These are phyloP conservation scores for Phaffia australis DNA, from an alignment of 768 basidiomycete genomes.

Conservation along the genomic window DNA sequence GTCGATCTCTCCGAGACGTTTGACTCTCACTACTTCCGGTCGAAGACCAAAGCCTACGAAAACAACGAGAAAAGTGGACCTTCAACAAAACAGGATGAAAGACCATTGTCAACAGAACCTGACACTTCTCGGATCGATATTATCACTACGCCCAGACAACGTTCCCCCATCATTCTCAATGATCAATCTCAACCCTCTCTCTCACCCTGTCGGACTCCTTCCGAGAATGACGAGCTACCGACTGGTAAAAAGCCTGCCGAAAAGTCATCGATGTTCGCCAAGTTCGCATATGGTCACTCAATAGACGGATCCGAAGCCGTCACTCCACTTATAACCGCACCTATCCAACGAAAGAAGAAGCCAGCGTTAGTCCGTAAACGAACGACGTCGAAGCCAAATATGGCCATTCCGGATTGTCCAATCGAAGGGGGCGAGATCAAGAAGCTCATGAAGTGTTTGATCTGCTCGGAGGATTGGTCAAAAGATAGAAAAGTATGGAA, in stretches of 20 bases:
- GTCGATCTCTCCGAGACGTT: too few relatives aligned
- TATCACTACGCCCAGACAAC: too few relatives aligned
- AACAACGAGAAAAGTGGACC: too few relatives aligned
- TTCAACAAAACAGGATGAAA: too few relatives aligned
- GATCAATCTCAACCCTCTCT: neutral
- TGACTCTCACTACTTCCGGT: too few relatives aligned
- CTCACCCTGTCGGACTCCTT: slow-evolving; percentile 9
- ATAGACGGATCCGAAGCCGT: too few relatives aligned
- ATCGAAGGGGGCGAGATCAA: slow-evolving; percentile 4
- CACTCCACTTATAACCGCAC: neutral
- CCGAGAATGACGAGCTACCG: neutral
- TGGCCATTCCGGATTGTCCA: slow-evolving; percentile 4
- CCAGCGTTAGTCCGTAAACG: neutral
- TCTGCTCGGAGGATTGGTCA: slow-evolving; percentile 13
- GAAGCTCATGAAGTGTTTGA: slow-evolving; percentile 10
- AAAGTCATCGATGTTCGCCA: neutral
- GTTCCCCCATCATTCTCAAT: too few relatives aligned
- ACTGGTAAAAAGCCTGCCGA: neutral
- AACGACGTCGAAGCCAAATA: neutral
- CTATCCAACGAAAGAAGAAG: neutral
- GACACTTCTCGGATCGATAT: too few relatives aligned
- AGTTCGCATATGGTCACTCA: neutral
- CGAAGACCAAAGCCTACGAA: too few relatives aligned
- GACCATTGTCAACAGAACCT: too few relatives aligned
- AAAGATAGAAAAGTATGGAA: slow-evolving; percentile 3